A percentile compares a stretch with the other conserved stretches of the same genome.
Evolutionary conservation across 495 filamentous ascomycete genomes (phyloP).

Genomic region (Annulohypoxylon stygium): DNA sequence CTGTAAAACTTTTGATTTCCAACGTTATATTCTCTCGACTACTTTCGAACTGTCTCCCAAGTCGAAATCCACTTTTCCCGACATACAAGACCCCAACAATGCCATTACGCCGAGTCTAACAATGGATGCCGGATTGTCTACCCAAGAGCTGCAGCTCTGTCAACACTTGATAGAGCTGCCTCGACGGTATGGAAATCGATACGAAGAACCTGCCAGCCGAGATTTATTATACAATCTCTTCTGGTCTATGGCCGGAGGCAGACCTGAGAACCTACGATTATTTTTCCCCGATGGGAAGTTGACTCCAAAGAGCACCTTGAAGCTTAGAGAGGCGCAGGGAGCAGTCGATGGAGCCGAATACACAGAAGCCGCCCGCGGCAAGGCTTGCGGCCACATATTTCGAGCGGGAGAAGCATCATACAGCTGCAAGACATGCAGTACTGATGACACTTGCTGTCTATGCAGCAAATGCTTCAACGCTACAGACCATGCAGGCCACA

Average conservation of each 20-base stretch:
- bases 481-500: conserved; percentile 94
- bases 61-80: conserved; percentile 15
- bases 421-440: conserved; percentile 90
- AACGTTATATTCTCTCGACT: neutral
- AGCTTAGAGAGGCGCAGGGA: conserved; percentile 87
- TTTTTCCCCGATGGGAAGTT: conserved; percentile 82
- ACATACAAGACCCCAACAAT: conserved; percentile 14
- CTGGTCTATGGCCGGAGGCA: conserved; percentile 81
- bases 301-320: conserved; percentile 72
- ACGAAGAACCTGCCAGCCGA: conserved; percentile 73
- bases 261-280: conserved; percentile 75
- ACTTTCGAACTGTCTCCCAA: conserved; percentile 1
- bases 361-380: conserved; percentile 89
- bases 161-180: conserved; percentile 80
- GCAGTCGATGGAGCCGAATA: conserved; percentile 94
- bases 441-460: conserved; percentile 87
- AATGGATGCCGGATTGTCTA: conserved; percentile 68
- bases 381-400: conserved; percentile 98
- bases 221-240: conserved; percentile 84
- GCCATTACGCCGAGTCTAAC: conserved; percentile 34
- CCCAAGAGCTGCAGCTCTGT: conserved; percentile 84
- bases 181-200: conserved; percentile 74
- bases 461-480: conserved; percentile 94
- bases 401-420: conserved; percentile 92
- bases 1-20: neutral